Evolutionary conservation across 345 rosid genomes (phyloP), one percentile per base, ranked within the genome.

Genomic region (Citrus cavaleriei): DNA sequence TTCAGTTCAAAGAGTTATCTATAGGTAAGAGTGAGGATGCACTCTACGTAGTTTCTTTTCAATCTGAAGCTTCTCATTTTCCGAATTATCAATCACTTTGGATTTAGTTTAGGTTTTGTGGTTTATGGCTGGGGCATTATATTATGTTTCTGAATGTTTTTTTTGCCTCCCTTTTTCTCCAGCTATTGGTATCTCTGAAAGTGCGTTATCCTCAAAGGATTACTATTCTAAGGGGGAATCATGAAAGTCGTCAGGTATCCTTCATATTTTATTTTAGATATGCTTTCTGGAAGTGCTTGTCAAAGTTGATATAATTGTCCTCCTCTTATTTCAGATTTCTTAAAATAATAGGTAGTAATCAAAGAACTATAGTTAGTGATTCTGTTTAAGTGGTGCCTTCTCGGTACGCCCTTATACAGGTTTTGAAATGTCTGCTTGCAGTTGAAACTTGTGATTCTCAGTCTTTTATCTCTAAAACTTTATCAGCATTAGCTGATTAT

Each of bases 141-240:
- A 13, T 42, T 64, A 28, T 57, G 69, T 66, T 66, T 28, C 22
- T 72, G 67, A 75, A n/a, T 57, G 35, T 79, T 49, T 77, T 24
- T 38, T 74, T 58, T 73, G 35, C 68, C 32, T 10, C 2, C 2
- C 55, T 55, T 65, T 63, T 32, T 85, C 46, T 84, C 51, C 91
- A 93, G 98, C 91, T 95, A 64, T 78, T 95, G 82, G 97, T 95
- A 61, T 93, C 97, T 63, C 82, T 95, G 66, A 94, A 95, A 89
- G 97, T 94, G 76, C 93, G 95, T 68, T 90, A 91, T 85, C 87
- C 91, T 77, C 97, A 91, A 67, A 86, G 99, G 81, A 89, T 95
- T 79, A 95, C 99, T n/a, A 92, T 93, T 86, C 91, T 95, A 27
- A 88, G 99, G 84, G 99, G 99, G 80, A 95, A 95, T 78, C 99